Conservation (phyloP, 768 basidiomycete genomes). For the Hygrocybe punicea region DNA sequence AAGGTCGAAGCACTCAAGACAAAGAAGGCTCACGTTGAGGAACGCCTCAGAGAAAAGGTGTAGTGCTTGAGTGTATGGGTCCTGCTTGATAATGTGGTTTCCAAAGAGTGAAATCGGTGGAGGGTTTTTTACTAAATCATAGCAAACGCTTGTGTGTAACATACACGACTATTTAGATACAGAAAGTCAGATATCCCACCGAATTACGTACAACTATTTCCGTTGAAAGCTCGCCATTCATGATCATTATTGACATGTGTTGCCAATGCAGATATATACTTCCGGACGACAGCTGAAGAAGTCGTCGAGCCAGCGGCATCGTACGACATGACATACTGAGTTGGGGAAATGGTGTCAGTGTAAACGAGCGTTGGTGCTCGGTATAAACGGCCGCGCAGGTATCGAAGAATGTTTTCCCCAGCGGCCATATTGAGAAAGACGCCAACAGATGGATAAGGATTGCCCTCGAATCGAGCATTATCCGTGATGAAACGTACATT, state of each 20-base stretch:
- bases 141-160: no score
- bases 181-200: background rate
- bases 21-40: constrained; percentile 61
- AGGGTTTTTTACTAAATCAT: no score
- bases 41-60: constrained; percentile 54
- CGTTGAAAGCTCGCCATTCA: constrained; percentile 1
- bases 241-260: background rate
- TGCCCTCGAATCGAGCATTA: constrained; percentile 26
- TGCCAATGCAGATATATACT: constrained; percentile 8
- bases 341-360: constrained; percentile 13
- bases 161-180: background rate
- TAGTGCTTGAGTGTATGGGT: no score
- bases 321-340: constrained; percentile 21
- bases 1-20: constrained; percentile 71
- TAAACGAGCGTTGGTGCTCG: constrained; percentile 24
- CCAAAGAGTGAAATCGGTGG: no score
- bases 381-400: constrained; percentile 21
- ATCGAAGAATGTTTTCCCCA: constrained; percentile 25
- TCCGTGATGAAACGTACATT: constrained; percentile 31
- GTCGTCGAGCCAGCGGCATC: constrained; percentile 20
- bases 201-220: background rate
- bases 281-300: background rate
- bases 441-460: background rate
- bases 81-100: background rate
- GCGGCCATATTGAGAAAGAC: constrained; percentile 20